These are phyloP conservation scores for Suillus occidentalis DNA, from an alignment of 768 basidiomycete species.

Conservation along the genomic window DNA sequence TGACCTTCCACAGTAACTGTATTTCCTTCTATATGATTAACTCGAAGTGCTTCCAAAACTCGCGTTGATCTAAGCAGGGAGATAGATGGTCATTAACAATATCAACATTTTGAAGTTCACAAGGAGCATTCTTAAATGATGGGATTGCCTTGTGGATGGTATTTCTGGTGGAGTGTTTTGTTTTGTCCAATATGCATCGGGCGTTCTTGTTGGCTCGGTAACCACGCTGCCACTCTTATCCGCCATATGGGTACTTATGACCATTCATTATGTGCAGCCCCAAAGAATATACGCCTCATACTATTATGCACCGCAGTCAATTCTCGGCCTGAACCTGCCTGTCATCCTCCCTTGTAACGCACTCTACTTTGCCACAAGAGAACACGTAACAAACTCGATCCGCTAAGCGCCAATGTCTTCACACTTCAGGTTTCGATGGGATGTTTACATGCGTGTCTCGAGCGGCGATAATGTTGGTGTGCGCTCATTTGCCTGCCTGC, in stretches of 20 bases:
- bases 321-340: not conserved
- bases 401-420: too few relatives aligned
- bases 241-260: not conserved
- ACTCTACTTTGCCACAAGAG: not conserved
- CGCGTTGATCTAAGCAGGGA: not conserved
- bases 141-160: not conserved
- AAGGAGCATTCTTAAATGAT: not conserved
- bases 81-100: not conserved
- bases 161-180: not conserved
- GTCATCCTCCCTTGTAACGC: not conserved
- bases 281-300: not conserved
- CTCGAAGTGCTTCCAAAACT: not conserved
- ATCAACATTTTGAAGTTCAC: not conserved
- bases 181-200: not conserved
- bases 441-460: too few relatives aligned
- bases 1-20: not conserved
- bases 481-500: not conserved
- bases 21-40: not conserved
- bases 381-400: not conserved
- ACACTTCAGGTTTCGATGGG: too few relatives aligned
- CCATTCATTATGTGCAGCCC: not conserved
- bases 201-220: not conserved
- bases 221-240: not conserved
- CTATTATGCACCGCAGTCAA: not conserved
- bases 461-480: not conserved